These are phyloP conservation scores for Durusdinium trenchii DNA, from an alignment of 73 alveolate genomes.

Conservation along the genomic window DNA sequence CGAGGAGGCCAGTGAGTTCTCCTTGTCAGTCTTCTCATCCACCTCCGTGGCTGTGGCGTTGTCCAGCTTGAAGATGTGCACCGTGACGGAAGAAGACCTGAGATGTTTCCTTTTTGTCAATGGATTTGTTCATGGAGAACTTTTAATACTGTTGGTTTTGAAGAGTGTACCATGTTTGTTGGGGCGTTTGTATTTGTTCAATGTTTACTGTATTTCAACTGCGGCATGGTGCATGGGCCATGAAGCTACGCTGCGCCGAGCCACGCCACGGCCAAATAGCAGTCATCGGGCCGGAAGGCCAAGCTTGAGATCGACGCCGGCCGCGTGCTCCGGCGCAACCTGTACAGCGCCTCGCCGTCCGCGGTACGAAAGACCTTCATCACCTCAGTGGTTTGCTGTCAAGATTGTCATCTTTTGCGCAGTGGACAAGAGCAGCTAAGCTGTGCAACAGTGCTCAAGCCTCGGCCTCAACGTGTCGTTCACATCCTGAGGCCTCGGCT, in stretches of 20 bases:
- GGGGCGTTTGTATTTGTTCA: not conserved
- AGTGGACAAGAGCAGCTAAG: not conserved
- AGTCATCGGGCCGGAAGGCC: slow-evolving; percentile 73
- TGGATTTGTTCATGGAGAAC: not conserved
- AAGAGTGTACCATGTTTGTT: not conserved
- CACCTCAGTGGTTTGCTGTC: not conserved
- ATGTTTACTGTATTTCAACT: not conserved
- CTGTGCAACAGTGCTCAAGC: not conserved
- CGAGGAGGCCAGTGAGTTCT: slow-evolving; percentile 19
- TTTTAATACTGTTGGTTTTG: not conserved
- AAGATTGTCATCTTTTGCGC: no score
- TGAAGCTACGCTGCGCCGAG: not conserved
- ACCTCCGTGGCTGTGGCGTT: slow-evolving; percentile 62
- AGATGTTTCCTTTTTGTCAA: not conserved
- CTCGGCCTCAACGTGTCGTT: not conserved
- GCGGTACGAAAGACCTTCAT: slow-evolving; percentile 87
- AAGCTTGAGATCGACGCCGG: slow-evolving; percentile 60
- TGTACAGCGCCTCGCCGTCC: slow-evolving; percentile 90
- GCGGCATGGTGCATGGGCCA: not conserved
- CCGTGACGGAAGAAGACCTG: slow-evolving; percentile 91
- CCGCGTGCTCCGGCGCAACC: slow-evolving; percentile 92
- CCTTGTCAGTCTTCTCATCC: slow-evolving; percentile 68
- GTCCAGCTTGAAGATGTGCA: slow-evolving; percentile 95
- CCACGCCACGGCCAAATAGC: slow-evolving; percentile 88
- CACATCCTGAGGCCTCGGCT: not conserved